phyloP scores from a whole-genome alignment of 495 filamentous ascomycete species.

The Neurospora sp. region DNA sequence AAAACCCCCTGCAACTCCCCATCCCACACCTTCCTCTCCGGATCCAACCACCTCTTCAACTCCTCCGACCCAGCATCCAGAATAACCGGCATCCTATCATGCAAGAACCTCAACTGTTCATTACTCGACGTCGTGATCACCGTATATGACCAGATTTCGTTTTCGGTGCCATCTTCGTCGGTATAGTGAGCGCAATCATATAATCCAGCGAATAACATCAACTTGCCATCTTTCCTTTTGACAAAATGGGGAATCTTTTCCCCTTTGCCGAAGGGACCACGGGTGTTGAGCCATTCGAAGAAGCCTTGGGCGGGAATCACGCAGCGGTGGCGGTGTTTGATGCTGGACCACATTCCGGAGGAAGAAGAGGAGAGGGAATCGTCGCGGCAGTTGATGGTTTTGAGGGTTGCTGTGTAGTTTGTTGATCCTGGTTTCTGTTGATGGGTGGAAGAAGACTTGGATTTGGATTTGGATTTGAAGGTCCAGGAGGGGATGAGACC shows the following conservation, averaged over 20 bases:
- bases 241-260: conserved; percentile 68
- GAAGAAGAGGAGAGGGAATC: conserved; percentile 66
- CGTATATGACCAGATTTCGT: conserved; percentile 61
- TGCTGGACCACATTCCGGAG: conserved; percentile 79
- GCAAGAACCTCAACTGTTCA: conserved; percentile 68
- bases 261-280: conserved; percentile 50
- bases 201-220: conserved; percentile 85
- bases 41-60: conserved; percentile 74
- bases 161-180: conserved; percentile 17
- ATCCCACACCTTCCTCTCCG: conserved; percentile 58
- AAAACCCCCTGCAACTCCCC: conserved; percentile 66
- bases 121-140: conserved; percentile 85
- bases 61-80: conserved; percentile 63
- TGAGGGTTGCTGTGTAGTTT: conserved; percentile 63
- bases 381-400: conserved; percentile 91
- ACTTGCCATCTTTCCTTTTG: conserved; percentile 64
- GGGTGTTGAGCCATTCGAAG: conserved; percentile 91
- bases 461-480: background rate
- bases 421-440: conserved; percentile 21
- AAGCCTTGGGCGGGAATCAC: conserved; percentile 83
- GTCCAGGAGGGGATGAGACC: conserved; percentile 40
- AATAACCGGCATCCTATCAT: conserved; percentile 94
- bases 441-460: background rate
- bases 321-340: conserved; percentile 84
- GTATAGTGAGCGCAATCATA: conserved; percentile 85